Conservation (phyloP, 1,284 basidiomycete genomes). For the Rhodotorula sp. region DNA sequence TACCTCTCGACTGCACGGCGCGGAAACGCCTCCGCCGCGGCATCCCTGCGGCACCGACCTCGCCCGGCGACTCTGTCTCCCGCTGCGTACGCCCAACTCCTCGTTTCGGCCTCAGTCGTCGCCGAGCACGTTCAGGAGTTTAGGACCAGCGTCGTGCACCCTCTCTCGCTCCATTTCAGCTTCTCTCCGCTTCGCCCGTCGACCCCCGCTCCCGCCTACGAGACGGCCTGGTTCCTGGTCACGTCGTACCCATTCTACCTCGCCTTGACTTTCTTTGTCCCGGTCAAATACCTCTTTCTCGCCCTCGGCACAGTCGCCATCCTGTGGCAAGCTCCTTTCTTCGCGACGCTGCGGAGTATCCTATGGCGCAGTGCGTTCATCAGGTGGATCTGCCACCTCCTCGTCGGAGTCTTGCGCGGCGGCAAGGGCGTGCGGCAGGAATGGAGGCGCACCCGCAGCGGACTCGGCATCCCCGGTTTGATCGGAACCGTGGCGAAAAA, state of each 20-base stretch:
- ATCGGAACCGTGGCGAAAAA: constrained; percentile 13
- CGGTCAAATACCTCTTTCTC: constrained; percentile 39
- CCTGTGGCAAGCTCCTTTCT: constrained; percentile 45
- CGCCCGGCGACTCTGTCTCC: constrained; percentile 34
- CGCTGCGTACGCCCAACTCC: constrained; percentile 39
- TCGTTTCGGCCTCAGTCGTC: constrained; percentile 35
- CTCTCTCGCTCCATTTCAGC: constrained; percentile 27
- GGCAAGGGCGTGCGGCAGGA: constrained; percentile 29
- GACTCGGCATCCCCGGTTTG: constrained; percentile 31
- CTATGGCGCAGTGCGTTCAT: constrained; percentile 31
- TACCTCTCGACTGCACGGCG: constrained; percentile 26
- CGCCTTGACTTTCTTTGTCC: constrained; percentile 37
- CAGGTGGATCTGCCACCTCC: constrained; percentile 26
- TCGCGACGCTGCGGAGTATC: constrained; percentile 35
- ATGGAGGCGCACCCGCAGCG: constrained; percentile 21
- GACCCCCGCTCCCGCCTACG: constrained; percentile 30
- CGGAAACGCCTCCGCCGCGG: background rate
- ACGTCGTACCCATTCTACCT: constrained; percentile 45
- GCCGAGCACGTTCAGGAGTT: constrained; percentile 35
- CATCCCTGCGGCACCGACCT: constrained; percentile 16
- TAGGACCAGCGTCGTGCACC: constrained; percentile 35
- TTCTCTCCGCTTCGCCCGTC: constrained; percentile 27
- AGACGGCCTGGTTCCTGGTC: constrained; percentile 37
- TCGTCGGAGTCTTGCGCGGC: constrained; percentile 17
- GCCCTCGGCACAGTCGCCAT: constrained; percentile 36